Conservation (phyloP, 805 yeast species). For the Hanseniaspora thailandica region DNA sequence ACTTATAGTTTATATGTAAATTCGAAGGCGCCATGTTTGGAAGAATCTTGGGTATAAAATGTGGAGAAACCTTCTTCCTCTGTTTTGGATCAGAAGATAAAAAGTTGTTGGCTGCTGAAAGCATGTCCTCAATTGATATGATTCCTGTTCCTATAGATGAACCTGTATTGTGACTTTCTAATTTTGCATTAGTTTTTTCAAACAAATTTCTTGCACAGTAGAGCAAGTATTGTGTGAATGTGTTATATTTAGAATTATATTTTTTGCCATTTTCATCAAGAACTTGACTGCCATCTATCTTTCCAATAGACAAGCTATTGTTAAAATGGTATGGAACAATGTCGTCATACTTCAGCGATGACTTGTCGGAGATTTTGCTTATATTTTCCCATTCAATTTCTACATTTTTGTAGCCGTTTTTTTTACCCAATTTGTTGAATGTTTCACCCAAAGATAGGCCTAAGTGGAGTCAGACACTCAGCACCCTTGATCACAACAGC, state of each 20-base stretch:
- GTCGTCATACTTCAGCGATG: neutral
- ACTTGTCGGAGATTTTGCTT: slow-evolving; percentile 1
- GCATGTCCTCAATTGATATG: slow-evolving; percentile 9
- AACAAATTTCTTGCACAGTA: neutral
- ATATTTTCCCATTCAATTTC: neutral
- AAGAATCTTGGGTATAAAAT: slow-evolving; percentile 71
- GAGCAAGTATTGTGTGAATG: slow-evolving; percentile 7
- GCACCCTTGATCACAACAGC: neutral
- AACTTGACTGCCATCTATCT: neutral
- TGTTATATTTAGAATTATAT: neutral
- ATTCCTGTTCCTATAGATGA: slow-evolving; percentile 13
- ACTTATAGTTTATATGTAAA: slow-evolving; percentile 63
- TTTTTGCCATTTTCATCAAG: neutral
- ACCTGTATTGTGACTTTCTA: neutral
- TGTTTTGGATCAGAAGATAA: slow-evolving; percentile 11
- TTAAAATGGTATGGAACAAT: slow-evolving; percentile 7
- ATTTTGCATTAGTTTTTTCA: neutral
- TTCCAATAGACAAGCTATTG: neutral
- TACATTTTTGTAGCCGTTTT: slow-evolving; percentile 2
- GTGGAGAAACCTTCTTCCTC: slow-evolving; percentile 60
- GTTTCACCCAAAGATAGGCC: slow-evolving; percentile 9
- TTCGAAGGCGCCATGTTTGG: slow-evolving; percentile 93
- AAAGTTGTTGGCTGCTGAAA: slow-evolving; percentile 1
- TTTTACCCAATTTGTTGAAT: neutral
- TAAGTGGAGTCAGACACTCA: slow-evolving; percentile 12